phyloP scores from a whole-genome alignment of 2,329 filamentous ascomycete species.

The Pseudogymnoascus sp. region DNA sequence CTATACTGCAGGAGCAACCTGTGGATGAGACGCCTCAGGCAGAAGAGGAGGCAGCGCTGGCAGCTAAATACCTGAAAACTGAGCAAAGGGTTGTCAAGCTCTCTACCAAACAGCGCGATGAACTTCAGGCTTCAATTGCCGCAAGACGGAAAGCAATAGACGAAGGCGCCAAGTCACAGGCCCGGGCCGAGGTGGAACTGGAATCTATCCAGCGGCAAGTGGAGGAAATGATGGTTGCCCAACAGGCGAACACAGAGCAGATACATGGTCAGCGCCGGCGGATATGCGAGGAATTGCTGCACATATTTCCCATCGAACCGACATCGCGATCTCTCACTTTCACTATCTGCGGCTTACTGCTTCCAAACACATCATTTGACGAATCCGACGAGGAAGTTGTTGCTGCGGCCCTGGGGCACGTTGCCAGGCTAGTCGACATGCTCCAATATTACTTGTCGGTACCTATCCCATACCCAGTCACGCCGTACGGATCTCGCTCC shows the following conservation, averaged over 20 bases:
- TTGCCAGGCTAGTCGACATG: conserved; percentile 64
- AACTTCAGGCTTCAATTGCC: conserved; percentile 58
- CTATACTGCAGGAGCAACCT: conserved; percentile 38
- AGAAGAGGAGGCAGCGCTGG: conserved; percentile 40
- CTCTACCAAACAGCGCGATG: conserved; percentile 54
- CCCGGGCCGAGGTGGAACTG: conserved; percentile 51
- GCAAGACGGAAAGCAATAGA: conserved; percentile 60
- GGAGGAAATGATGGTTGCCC: conserved; percentile 43
- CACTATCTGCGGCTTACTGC: conserved; percentile 66
- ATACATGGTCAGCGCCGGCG: conserved; percentile 82
- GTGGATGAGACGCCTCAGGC: conserved; percentile 39
- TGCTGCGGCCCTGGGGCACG: conserved; percentile 73
- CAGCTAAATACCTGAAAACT: conserved; percentile 46
- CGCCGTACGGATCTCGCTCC: conserved; percentile 63
- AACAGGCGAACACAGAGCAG: conserved; percentile 51
- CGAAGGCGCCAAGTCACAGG: conserved; percentile 51
- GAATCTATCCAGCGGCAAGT: conserved; percentile 53
- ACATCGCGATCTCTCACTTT: conserved; percentile 61
- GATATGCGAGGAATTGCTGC: conserved; percentile 73
- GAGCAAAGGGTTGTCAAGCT: conserved; percentile 60
- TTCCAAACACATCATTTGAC: conserved; percentile 75
- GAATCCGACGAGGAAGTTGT: conserved; percentile 62
- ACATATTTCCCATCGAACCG: conserved; percentile 74
- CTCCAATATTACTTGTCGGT: conserved; percentile 76
- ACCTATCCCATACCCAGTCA: conserved; percentile 72